phyloP scores from a whole-genome alignment of 208 protist genomes.

The Tritrichomonas musculus region DNA sequence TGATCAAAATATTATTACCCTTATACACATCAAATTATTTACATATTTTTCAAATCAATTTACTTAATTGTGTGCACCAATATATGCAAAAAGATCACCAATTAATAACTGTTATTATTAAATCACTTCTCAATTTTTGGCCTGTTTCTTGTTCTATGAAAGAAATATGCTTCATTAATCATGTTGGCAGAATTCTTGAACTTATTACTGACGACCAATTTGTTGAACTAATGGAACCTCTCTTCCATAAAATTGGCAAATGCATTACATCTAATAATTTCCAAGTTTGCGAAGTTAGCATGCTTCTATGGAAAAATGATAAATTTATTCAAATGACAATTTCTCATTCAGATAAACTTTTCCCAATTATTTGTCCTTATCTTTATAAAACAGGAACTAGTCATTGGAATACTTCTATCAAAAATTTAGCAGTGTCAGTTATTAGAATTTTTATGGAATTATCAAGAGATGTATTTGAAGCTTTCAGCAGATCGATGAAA shows the following conservation, averaged over 20 bases:
- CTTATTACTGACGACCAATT: background rate
- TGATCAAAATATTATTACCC: conserved; percentile 18
- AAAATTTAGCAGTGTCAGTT: conserved; percentile 15
- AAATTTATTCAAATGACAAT: background rate
- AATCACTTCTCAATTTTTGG: conserved; percentile 13
- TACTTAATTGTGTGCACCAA: background rate
- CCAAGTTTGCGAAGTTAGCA: background rate
- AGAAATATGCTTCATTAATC: background rate
- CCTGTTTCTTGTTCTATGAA: conserved; percentile 23
- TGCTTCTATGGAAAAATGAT: conserved; percentile 36
- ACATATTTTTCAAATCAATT: background rate
- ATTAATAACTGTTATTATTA: background rate
- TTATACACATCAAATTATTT: background rate
- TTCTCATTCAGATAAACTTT: background rate
- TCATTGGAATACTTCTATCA: conserved; percentile 30
- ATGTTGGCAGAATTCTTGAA: conserved; percentile 2
- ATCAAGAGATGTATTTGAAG: background rate
- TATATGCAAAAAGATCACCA: conserved; percentile 10
- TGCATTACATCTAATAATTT: conserved; percentile 31
- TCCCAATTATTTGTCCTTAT: conserved; percentile 14
- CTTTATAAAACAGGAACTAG: background rate
- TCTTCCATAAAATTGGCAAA: conserved; percentile 2
- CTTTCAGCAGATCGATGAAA: conserved; percentile 15
- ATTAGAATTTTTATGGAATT: conserved; percentile 24
- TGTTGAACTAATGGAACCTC: background rate